These are phyloP conservation scores for Auricularia auricula-judae DNA, from an alignment of 768 basidiomycete species.

Conservation along the genomic window DNA sequence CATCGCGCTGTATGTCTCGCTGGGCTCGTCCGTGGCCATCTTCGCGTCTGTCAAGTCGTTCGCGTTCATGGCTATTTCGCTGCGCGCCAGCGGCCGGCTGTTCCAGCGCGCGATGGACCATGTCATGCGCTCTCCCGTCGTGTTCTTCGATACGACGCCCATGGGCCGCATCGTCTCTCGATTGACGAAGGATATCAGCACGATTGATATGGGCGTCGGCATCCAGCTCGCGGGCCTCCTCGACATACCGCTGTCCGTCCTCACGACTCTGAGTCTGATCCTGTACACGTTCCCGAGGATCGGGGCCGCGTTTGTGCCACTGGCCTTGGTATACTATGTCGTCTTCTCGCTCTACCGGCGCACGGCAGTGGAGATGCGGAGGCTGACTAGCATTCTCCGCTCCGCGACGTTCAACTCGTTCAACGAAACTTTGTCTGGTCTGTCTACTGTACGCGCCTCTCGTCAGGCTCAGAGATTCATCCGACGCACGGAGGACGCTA, in stretches of 20 bases:
- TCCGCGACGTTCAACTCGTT: conserved; percentile 47
- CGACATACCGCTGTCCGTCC: conserved; percentile 29
- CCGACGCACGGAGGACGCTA: conserved; percentile 36
- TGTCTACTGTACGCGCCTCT: conserved; percentile 54
- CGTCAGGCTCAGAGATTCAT: conserved; percentile 39
- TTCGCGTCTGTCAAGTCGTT: conserved; percentile 12
- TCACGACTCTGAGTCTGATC: conserved; percentile 50
- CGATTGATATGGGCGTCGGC: conserved; percentile 13
- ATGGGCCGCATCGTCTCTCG: conserved; percentile 48
- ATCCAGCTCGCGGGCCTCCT: conserved; percentile 23
- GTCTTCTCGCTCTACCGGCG: background rate
- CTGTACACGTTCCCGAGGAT: conserved; percentile 49
- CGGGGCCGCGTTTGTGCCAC: background rate
- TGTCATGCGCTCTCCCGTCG: conserved; percentile 48
- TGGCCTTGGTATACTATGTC: background rate
- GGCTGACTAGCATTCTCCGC: conserved; percentile 49
- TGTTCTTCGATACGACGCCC: conserved; percentile 67
- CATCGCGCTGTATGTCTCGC: conserved; percentile 44
- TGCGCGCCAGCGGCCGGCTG: conserved; percentile 28
- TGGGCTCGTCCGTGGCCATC: conserved; percentile 38
- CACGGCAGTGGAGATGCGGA: conserved; percentile 28
- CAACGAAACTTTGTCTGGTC: conserved; percentile 49
- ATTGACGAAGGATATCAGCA: conserved; percentile 50
- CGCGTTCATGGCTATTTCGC: conserved; percentile 30
- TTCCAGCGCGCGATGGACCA: conserved; percentile 44